Evolutionary conservation across 495 filamentous ascomycete species (phyloP), one percentile per base, ranked within the genome.

Genomic region (Neurospora tetrasperma): DNA sequence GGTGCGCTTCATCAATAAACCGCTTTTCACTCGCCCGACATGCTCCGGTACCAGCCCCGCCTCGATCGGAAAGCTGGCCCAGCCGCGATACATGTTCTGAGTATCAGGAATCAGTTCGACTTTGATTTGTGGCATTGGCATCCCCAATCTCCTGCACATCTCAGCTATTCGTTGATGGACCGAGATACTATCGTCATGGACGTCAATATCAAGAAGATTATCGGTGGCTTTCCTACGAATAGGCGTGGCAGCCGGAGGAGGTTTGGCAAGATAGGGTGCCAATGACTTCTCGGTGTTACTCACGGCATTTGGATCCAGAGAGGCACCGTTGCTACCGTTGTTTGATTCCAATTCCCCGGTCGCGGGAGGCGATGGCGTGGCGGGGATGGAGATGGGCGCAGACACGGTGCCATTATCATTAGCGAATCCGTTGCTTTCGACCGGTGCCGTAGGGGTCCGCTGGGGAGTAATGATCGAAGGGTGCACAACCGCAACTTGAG

Each of bases 1-100:
- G 12, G 79, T 75, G 2, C 46, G 40, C 59, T 74, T 78, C 72
- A 71, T 78, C 8, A 76, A 72, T 14, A 77, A 76, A 40, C 82
- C 74, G 6, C 74, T 69, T 4, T 71, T 35, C 23, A 82, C 79
- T 5, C 59, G 41, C 5, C 76, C 79, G 40, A 80, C n/a, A 5
- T 27, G 72, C 23, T 66, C 59, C 1, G 80, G 80, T 0, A 83
- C 46, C 14, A n/a, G 41, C 18, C 71, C 44, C 38, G 12, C 42
- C 48, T 78, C 72, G 8, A n/a, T 16, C 38, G 75, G 75, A 48
- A 79, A 79, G 69, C 78, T 73, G 42, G 73, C 71, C 9, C 31
- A 59, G 16, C 75, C 77, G 71, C 70, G 54, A 38, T 40, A 81
- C 72, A 77, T 77, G 5, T 7, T 16, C 44, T 20, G 16, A n/a